Evolutionary conservation across 768 basidiomycete genomes (phyloP).

Genomic region (Psilocybe cyanescens): DNA sequence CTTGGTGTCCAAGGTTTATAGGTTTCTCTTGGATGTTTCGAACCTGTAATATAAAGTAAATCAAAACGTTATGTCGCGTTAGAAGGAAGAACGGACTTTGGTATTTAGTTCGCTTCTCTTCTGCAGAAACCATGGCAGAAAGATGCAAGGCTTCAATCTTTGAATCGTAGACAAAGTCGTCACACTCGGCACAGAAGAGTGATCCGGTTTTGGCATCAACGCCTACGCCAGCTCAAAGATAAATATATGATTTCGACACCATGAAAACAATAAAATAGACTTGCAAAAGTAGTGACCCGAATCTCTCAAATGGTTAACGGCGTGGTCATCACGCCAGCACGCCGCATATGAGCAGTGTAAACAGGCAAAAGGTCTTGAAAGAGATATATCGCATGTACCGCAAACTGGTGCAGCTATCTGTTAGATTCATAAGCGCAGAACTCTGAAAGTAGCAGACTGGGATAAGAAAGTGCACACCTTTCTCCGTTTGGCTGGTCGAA

Average conservation of each 20-base stretch:
- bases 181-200: constrained; percentile 74
- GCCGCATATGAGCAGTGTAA: constrained; percentile 72
- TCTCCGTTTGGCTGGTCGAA: constrained; percentile 59
- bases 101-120: constrained; percentile 66
- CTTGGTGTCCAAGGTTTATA: constrained; percentile 44
- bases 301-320: constrained; percentile 57
- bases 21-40: constrained; percentile 37
- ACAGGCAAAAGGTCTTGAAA: constrained; percentile 73
- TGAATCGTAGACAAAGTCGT: constrained; percentile 73
- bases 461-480: constrained; percentile 48
- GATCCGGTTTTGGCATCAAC: constrained; percentile 76
- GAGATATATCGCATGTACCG: constrained; percentile 54
- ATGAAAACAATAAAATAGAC: constrained; percentile 29
- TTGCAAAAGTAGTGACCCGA: constrained; percentile 68
- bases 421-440: constrained; percentile 17
- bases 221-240: constrained; percentile 44
- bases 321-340: constrained; percentile 70
- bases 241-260: background rate
- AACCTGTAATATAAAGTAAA: constrained; percentile 27
- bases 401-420: constrained; percentile 62
- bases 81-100: constrained; percentile 43
- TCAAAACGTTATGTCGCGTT: background rate
- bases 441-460: background rate
- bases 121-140: constrained; percentile 49
- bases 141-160: constrained; percentile 51